Evolutionary conservation across 1,284 basidiomycete genomes (phyloP).

Genomic region (Pterulicium gracile): DNA sequence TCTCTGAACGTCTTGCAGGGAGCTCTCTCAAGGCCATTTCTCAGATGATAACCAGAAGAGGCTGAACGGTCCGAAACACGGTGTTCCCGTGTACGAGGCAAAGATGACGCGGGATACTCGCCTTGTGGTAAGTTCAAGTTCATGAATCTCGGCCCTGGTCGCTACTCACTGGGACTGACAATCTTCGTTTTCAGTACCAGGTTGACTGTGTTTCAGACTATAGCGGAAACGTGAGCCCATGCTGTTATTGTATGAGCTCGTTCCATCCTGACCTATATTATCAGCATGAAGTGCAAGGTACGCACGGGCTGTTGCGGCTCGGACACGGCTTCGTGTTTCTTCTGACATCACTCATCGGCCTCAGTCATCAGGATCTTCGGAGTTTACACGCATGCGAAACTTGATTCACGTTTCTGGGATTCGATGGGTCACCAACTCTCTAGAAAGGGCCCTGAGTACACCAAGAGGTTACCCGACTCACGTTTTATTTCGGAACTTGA

Average conservation of each 20-base stretch:
- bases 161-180: not conserved
- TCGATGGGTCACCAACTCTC: conserved; percentile 39
- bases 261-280: not conserved
- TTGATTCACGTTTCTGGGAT: conserved; percentile 46
- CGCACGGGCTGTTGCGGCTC: not conserved
- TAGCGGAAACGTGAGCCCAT: conserved; percentile 32
- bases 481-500: not conserved
- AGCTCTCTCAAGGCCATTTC: conserved; percentile 56
- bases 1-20: conserved; percentile 25
- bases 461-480: conserved; percentile 28
- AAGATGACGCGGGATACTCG: conserved; percentile 54
- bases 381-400: conserved; percentile 49
- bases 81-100: conserved; percentile 54
- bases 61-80: conserved; percentile 33
- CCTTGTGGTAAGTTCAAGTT: too few relatives aligned
- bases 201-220: conserved; percentile 47
- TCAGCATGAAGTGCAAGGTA: not conserved
- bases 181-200: conserved; percentile 54
- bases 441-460: conserved; percentile 44
- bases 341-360: not conserved
- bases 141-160: too few relatives aligned
- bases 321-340: not conserved
- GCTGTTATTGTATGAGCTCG: conserved; percentile 1
- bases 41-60: conserved; percentile 58
- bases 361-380: conserved; percentile 51